phyloP scores from a whole-genome alignment of 495 filamentous ascomycete species.

The Aspergillus sclerotioniger region DNA sequence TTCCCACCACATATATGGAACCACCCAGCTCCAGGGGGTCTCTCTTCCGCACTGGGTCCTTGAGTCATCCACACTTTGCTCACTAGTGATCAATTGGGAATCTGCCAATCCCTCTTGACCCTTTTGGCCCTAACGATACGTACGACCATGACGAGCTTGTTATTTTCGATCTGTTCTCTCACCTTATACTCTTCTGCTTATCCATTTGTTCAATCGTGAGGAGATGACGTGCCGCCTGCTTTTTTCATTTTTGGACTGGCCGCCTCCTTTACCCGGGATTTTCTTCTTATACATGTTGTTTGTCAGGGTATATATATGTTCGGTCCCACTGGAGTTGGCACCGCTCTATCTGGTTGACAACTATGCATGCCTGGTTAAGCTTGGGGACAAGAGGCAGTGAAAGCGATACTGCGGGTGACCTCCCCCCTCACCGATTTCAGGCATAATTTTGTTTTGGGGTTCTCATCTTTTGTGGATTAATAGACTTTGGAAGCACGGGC shows the following conservation, averaged over 20 bases:
- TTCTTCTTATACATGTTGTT: too few relatives aligned
- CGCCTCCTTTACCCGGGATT: too few relatives aligned
- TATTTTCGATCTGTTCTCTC: background rate
- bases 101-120: background rate
- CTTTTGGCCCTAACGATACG: conserved; percentile 14
- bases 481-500: conserved; percentile 20
- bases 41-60: conserved; percentile 34
- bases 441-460: conserved; percentile 9
- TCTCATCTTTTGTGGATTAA: conserved; percentile 9
- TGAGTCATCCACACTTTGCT: conserved; percentile 25
- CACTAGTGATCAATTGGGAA: conserved; percentile 14
- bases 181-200: conserved; percentile 5
- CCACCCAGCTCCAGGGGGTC: conserved; percentile 19
- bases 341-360: too few relatives aligned
- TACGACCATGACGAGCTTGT: conserved; percentile 17
- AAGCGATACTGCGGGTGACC: too few relatives aligned
- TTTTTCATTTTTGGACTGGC: background rate
- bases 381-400: too few relatives aligned
- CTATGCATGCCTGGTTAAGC: too few relatives aligned
- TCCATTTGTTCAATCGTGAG: background rate
- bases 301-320: too few relatives aligned
- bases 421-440: background rate
- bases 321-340: too few relatives aligned
- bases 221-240: background rate
- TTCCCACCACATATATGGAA: conserved; percentile 23